Base-by-base conservation (phyloP, 768 basidiomycete species). In the Dioszegia crocea region DNA sequence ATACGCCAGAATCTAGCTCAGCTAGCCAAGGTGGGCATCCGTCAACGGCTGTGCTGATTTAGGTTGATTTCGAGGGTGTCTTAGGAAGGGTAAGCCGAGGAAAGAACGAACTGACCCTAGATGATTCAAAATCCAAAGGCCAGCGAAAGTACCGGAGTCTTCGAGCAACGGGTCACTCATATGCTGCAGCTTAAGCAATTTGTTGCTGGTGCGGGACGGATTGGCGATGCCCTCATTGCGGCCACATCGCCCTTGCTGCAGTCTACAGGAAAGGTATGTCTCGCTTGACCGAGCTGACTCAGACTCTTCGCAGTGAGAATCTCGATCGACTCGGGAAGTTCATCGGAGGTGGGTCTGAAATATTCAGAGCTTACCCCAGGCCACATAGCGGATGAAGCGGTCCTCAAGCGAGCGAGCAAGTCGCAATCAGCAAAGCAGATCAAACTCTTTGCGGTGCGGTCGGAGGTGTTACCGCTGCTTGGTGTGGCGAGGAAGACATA, bases 401-500 rank as follows among this genome's bases (percentile, higher is more conserved):
- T 46, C 41, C 44, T 58, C 88, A 88, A 84, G 85, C 36, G 16
- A 65, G 57, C 39, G 50, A 59, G 19, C 87, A 88, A 9, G 81
- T 91, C 9, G n/a, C 38, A 39, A 26, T n/a, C 48, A 23, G 85
- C 86, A 1, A 82, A 88, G 21, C 91, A 89, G 68, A 83, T 87
- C 5, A 83, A 86, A 51, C 86, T 97, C 23, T 99, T 91, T 76
- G 93, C 93, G 1, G 88, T 97, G 58, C 89, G 85, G 83, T 88
- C 89, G 2, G 88, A 88, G 60, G 83, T 82, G 68, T 89, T 91
- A 64, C 84, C 84, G 27, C 80, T 94, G 10, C 85, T 99, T 29
- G 94, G 98, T 63, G 91, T 98, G 6, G 96, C 94, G 1, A 83
- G 96, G 2, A 91, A 91, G 74, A 93, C 93, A 0, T 97, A 87